Percentiles rank a stretch among this genome's conserved stretches.
phyloP scores from a whole-genome alignment of 257 asterid species.

The Salvia hispanica region DNA sequence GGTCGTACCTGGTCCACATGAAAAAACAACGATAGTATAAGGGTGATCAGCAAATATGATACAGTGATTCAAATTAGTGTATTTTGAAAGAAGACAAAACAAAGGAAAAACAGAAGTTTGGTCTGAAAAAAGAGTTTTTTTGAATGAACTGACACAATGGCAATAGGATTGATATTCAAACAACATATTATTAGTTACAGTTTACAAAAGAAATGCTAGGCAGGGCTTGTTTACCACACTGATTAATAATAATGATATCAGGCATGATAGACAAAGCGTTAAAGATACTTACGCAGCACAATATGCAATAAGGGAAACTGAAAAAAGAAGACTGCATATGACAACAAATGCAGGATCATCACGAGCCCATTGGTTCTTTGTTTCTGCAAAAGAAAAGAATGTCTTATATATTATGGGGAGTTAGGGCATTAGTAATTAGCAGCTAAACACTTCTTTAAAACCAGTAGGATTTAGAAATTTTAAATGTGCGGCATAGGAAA shows the following conservation, averaged over 20 bases:
- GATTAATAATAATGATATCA: constrained; percentile 27
- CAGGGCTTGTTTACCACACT: constrained; percentile 8
- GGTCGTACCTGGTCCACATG: constrained; percentile 80
- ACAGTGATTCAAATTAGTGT: not conserved
- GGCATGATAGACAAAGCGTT: constrained; percentile 11
- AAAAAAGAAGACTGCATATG: constrained; percentile 81
- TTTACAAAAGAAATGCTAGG: not conserved
- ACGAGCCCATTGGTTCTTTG: constrained; percentile 99
- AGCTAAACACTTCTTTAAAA: constrained; percentile 9
- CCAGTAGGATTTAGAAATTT: constrained; percentile 22
- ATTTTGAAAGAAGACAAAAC: not conserved
- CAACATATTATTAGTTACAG: constrained; percentile 5
- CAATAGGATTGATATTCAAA: not conserved
- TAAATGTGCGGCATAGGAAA: not conserved
- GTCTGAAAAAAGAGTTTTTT: not conserved
- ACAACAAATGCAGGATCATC: constrained; percentile 99
- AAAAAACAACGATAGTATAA: constrained; percentile 22
- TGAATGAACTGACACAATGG: constrained; percentile 8
- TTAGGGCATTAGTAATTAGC: constrained; percentile 15
- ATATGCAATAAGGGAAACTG: constrained; percentile 75
- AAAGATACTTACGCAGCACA: constrained; percentile 87
- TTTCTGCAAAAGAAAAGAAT: constrained; percentile 58
- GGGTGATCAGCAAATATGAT: constrained; percentile 28
- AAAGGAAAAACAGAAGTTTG: constrained; percentile 8
- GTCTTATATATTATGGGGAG: not conserved